A percentile compares a stretch with the other conserved stretches of the same genome.
These are phyloP conservation scores for Tylopilus sp. DNA, from an alignment of 1,284 basidiomycete species.

Conservation along the genomic window DNA sequence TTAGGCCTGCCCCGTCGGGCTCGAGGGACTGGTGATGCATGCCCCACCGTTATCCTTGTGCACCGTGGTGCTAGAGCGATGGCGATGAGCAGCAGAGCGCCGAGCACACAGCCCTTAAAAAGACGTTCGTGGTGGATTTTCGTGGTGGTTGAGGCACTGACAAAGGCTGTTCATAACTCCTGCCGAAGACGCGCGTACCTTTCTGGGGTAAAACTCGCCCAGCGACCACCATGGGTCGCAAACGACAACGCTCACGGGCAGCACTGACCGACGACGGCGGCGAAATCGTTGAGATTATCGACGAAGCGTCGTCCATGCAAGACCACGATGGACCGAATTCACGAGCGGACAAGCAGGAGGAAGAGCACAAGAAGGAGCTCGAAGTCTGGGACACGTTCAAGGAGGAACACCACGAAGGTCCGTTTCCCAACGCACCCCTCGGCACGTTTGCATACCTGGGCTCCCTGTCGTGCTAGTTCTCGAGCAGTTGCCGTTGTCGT, in stretches of 20 bases:
- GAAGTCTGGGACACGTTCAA: slow-evolving; percentile 73
- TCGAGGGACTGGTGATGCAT: too few species aligned
- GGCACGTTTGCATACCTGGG: background rate
- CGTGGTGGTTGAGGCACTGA: too few species aligned
- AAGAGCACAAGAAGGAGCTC: slow-evolving; percentile 47
- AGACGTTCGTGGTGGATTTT: too few species aligned
- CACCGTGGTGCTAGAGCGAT: too few species aligned
- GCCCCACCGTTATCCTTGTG: too few species aligned
- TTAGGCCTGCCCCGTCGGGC: too few species aligned
- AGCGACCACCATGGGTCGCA: slow-evolving; percentile 36
- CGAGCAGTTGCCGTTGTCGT: slow-evolving; percentile 81
- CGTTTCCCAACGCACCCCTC: slow-evolving; percentile 6
- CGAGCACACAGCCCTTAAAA: too few species aligned
- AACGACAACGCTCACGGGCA: slow-evolving; percentile 47
- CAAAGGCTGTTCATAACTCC: too few species aligned
- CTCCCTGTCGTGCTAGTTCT: slow-evolving; percentile 47
- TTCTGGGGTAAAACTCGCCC: too few species aligned
- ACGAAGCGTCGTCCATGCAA: slow-evolving; percentile 11
- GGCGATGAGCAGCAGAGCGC: too few species aligned
- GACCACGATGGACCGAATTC: slow-evolving; percentile 5
- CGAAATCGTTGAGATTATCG: slow-evolving; percentile 4
- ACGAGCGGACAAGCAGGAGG: slow-evolving; percentile 7
- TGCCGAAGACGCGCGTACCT: too few species aligned
- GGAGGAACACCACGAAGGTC: slow-evolving; percentile 78
- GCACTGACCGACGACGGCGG: slow-evolving; percentile 35